Evolutionary conservation across 176 grass and related monocot genomes (phyloP).

Genomic region (Eremochloa ophiuroides): DNA sequence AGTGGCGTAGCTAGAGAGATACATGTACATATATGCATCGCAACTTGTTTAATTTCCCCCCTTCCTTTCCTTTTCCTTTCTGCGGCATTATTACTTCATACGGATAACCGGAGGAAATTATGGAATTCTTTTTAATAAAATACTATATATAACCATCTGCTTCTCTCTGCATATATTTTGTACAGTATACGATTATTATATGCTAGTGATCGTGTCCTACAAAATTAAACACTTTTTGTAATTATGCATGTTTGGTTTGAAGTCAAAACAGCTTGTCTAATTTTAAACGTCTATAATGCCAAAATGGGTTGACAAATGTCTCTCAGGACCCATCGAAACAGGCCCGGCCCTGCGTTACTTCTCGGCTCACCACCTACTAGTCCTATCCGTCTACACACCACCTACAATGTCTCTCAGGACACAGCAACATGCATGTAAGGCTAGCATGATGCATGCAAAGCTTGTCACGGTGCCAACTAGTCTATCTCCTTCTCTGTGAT

Average conservation of each 20-base stretch:
- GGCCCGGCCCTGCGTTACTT: background rate
- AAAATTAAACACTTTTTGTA: background rate
- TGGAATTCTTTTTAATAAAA: too few species aligned
- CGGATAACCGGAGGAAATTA: background rate
- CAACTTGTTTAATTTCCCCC: background rate
- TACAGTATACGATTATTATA: background rate
- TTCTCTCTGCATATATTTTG: background rate
- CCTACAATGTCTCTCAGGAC: conserved; percentile 37
- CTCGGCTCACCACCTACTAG: background rate
- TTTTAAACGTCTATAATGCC: too few species aligned
- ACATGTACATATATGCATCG: background rate
- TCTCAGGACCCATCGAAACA: too few species aligned
- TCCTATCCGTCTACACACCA: too few species aligned
- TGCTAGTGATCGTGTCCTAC: background rate
- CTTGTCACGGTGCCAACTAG: conserved; percentile 39
- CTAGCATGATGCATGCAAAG: conserved; percentile 17
- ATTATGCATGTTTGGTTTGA: too few species aligned
- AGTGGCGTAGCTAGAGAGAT: conserved; percentile 26
- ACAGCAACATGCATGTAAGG: conserved; percentile 13
- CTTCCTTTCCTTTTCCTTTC: background rate
- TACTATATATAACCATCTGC: too few species aligned
- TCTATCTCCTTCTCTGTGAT: conserved; percentile 48
- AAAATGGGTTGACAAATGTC: too few species aligned
- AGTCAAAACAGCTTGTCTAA: too few species aligned
- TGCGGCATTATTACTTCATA: background rate